Evolutionary conservation across 257 asterid species (phyloP).

Genomic region (Solanum corneliomulleri): DNA sequence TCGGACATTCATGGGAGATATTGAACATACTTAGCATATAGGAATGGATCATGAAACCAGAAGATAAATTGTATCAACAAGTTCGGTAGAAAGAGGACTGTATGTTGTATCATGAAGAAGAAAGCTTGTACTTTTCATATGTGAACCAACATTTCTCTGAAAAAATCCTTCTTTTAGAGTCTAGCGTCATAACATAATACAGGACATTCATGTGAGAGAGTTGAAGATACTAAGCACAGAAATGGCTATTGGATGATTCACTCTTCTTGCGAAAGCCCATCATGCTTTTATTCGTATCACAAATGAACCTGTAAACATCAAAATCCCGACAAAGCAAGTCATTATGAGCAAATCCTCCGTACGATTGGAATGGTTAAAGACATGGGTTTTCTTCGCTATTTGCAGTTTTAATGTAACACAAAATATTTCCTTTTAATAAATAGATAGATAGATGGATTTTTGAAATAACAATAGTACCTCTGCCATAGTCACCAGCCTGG

Average conservation of each 20-base stretch:
- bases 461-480: neutral
- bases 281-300: slow-evolving; percentile 62
- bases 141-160: neutral
- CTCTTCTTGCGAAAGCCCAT: neutral
- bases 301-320: slow-evolving; percentile 45
- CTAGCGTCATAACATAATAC: neutral
- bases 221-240: neutral
- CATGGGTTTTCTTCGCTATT: neutral
- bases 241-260: neutral
- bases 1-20: neutral
- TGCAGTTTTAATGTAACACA: neutral
- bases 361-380: neutral
- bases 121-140: neutral
- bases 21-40: neutral
- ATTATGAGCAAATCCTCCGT: neutral
- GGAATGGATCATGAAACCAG: neutral
- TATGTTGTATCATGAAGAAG: neutral
- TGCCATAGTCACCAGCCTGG: neutral
- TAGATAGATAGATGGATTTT: neutral
- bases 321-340: neutral
- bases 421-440: neutral
- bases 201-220: neutral
- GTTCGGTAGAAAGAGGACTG: neutral
- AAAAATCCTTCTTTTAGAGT: neutral
- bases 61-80: neutral